Evolutionary conservation across 2,329 filamentous ascomycete species (phyloP), one percentile per base, ranked within the genome.

Genomic region (Clarireedia monteithiana): DNA sequence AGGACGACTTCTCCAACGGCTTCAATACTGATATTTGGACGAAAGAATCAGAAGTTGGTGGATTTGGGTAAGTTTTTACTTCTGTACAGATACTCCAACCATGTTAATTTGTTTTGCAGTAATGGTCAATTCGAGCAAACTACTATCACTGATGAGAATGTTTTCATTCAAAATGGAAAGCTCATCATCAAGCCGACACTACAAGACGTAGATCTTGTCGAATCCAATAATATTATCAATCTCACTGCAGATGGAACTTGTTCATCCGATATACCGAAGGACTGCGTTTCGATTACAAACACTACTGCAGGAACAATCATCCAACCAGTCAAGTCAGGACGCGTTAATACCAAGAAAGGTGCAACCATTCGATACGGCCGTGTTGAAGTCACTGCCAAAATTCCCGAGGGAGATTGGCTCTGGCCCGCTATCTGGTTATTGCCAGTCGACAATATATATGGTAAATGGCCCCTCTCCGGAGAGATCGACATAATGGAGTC

Each of bases 361-460:
- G 83, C 83, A 6, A 78, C 73, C 15, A 88, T 95, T 75, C 89
- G 84, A 71, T 95, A 88, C 68, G 89, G 89, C 48, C 86, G 88
- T 45, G 79, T 95, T 52, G 88, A 95, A 68, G 88, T 95, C 5
- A 83, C 79, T 1, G 89, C 89, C 26, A 85, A 85, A 71, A 73
- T 94, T 27, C 88, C 89, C 4, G 71, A 75, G 48, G 89, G 89
- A 53, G 89, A 94, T 73, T 94, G 89, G 89, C 78, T 95, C 10
- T 94, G 89, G 89, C 89, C 89, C 2, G 88, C 88, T n/a, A 92
- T 95, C 66, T 91, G 88, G 87, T 88, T 95, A 86, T 76, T 94
- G 75, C 89, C 89, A 1, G 82, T 82, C 48, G 76, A 85, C 45
- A 77, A 83, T 53, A 83, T 75, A 0, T 95, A 94, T 68, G 89